Evolutionary conservation across 192 early-diverging fungal genomes (phyloP), one percentile per base, ranked within the genome.

Genomic region (Podila clonocystis): DNA sequence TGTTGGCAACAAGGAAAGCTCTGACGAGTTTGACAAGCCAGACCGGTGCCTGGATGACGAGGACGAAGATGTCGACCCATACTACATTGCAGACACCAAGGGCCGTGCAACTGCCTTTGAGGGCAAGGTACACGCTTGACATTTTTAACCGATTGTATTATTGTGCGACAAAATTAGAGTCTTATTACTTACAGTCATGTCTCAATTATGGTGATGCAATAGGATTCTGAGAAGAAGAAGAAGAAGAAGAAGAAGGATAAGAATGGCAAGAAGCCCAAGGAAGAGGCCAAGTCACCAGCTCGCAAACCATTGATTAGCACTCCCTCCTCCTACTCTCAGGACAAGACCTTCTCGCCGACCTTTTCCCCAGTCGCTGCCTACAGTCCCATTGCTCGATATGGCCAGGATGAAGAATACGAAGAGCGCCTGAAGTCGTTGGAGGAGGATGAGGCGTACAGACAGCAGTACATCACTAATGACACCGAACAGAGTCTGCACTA

Each of bases 1-100:
- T 45, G 66, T 69, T 0, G 41, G 36, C 1, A 34, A 45, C 30
- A 50, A 71, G 0, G 70, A 72, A 4, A 70, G 68, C 50, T 64
- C 60, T 55, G 62, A 69, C 3, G 66, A 66, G 9, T 45, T 29
- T 60, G 50, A 68, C 11, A 55, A 68, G 4, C 58, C 38, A 15
- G 59, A 60, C 13, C 62, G 41, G 5, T 80, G 73, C 63, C 65
- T 64, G 29, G 77, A 73, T 22, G 62, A 69, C 19, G 66, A 80
- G 20, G 77, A 80, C 1, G 75, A 79, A 26, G 77, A 73, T 73
- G 61, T 80, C 31, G 77, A 80, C 68, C 77, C 77, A 28, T 80
- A 65, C 22, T 80, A 80, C 30, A 73, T 69, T 55, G 77, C 77
- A 8, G 77, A 80, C 34, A 80, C 62, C 45, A 80, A 80, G 33